A percentile compares a stretch with the other conserved stretches of the same genome.
These are phyloP conservation scores for Ogataea ganodermae DNA, from an alignment of 805 yeast species.

Conservation along the genomic window DNA sequence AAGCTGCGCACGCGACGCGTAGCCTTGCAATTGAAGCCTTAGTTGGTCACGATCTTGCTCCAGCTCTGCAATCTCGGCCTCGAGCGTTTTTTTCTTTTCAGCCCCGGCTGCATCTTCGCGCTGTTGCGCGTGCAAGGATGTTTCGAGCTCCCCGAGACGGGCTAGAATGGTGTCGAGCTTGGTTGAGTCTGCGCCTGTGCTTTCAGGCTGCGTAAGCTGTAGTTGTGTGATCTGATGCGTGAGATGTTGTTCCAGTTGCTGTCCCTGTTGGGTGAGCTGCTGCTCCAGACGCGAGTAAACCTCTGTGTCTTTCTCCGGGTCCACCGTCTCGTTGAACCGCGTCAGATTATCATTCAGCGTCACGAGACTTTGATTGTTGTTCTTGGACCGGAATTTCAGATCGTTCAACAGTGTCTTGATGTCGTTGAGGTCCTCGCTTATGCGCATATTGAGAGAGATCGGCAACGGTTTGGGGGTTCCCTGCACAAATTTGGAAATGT, in stretches of 20 bases:
- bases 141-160: not conserved
- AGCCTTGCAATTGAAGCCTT: constrained; percentile 1
- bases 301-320: not conserved
- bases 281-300: no score
- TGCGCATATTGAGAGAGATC: constrained; percentile 22
- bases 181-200: no score
- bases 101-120: not conserved
- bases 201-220: no score
- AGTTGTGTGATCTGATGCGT: no score
- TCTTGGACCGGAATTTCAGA: constrained; percentile 24
- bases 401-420: constrained; percentile 21
- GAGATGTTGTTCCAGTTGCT: not conserved
- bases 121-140: not conserved
- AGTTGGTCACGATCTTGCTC: not conserved
- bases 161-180: not conserved
- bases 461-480: constrained; percentile 27
- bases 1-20: not conserved
- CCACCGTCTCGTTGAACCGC: constrained; percentile 18
- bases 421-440: constrained; percentile 24
- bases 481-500: constrained; percentile 21
- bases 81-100: not conserved
- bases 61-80: not conserved
- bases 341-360: constrained; percentile 25
- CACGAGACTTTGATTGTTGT: constrained; percentile 22
- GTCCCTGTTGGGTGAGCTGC: not conserved